These are phyloP conservation scores for Fusarium palustre DNA, from an alignment of 2,329 filamentous ascomycete species.

Conservation along the genomic window DNA sequence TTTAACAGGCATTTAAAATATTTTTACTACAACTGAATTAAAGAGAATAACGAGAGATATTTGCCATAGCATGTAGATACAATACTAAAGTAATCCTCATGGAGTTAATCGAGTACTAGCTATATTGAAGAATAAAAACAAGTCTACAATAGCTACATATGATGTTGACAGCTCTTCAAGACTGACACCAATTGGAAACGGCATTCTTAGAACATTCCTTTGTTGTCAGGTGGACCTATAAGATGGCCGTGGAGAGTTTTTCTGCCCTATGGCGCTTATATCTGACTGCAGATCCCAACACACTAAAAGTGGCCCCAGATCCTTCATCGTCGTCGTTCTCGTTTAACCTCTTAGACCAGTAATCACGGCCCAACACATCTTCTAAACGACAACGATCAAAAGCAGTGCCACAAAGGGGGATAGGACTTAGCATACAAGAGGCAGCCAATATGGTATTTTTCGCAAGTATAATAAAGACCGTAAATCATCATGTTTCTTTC, in stretches of 20 bases:
- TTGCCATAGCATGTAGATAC: not conserved
- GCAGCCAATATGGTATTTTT: not conserved
- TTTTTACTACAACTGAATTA: not conserved
- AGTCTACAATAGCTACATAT: not conserved
- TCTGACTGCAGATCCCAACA: not conserved
- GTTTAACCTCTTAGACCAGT: not conserved
- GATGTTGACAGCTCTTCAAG: not conserved
- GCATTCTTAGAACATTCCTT: not conserved
- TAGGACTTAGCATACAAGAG: not conserved
- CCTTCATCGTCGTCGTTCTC: not conserved
- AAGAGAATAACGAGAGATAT: not conserved
- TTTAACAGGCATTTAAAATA: not conserved
- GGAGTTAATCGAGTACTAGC: not conserved
- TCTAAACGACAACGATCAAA: not conserved
- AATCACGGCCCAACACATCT: not conserved
- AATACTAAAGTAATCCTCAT: not conserved
- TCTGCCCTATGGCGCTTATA: not conserved
- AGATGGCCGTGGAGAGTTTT: not conserved
- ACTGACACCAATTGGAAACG: not conserved
- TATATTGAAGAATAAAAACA: not conserved
- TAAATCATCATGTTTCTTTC: not conserved
- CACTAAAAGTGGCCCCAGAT: not conserved
- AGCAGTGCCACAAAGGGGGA: not conserved
- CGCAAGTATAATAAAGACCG: slow-evolving; percentile 5
- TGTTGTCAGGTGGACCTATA: not conserved